phyloP scores from a whole-genome alignment of 108 stramenopile genomes.

The Nannochloropsis gaditana region DNA sequence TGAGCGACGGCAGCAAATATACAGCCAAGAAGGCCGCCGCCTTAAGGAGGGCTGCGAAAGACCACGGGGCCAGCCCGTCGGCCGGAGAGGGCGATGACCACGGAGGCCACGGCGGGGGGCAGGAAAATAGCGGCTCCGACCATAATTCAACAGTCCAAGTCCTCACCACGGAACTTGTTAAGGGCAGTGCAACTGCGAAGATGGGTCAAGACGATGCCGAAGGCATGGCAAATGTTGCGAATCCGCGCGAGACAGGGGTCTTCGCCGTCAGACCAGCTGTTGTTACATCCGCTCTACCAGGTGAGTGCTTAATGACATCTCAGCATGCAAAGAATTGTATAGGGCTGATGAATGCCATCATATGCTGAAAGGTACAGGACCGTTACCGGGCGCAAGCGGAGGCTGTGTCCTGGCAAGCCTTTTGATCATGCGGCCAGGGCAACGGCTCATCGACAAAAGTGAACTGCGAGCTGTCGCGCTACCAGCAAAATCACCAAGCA shows the following conservation, averaged over 20 bases:
- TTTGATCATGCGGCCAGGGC: not conserved
- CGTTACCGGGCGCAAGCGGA: not conserved
- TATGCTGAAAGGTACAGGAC: not conserved
- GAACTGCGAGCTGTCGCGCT: no score
- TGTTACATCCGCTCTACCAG: not conserved
- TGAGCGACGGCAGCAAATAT: not conserved
- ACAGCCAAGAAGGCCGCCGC: constrained; percentile 13
- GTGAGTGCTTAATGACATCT: not conserved
- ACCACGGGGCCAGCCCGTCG: not conserved
- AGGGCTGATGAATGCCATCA: no score
- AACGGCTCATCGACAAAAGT: no score
- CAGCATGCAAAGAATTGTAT: not conserved
- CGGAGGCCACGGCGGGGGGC: not conserved
- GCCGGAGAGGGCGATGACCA: not conserved
- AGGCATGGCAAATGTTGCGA: no score
- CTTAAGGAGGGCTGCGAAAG: not conserved
- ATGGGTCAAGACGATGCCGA: no score
- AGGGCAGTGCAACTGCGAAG: no score
- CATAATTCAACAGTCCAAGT: no score
- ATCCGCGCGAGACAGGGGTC: no score
- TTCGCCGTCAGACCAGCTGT: no score
- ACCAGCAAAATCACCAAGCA: no score
- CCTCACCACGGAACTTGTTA: no score
- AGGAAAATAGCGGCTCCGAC: no score
- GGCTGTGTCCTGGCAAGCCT: not conserved